phyloP scores from a whole-genome alignment of 805 yeast genomes.

The Nakazawaea ambrosiae region DNA sequence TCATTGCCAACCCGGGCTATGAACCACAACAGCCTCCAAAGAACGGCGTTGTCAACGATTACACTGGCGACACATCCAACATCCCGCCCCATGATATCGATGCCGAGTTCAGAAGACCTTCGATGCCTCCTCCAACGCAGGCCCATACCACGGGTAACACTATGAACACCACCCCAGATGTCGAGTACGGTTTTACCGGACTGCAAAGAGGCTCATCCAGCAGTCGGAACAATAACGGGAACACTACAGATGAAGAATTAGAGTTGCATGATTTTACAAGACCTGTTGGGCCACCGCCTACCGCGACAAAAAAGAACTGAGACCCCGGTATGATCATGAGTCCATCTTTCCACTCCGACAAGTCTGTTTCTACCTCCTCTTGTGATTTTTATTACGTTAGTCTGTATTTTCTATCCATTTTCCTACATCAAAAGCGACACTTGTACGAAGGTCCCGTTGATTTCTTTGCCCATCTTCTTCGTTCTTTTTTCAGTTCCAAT shows the following conservation, averaged over 20 bases:
- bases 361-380: no score
- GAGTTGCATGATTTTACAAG: constrained; percentile 11
- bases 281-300: constrained; percentile 21
- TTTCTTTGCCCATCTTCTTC: no score
- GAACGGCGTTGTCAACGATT: constrained; percentile 1
- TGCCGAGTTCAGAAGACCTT: constrained; percentile 6
- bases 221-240: not conserved
- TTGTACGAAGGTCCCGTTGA: no score
- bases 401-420: no score
- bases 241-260: constrained; percentile 1
- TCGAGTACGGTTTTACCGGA: constrained; percentile 19
- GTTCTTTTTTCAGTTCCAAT: no score
- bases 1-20: constrained; percentile 29
- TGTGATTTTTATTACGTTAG: no score
- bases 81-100: not conserved
- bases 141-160: constrained; percentile 12
- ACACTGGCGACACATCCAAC: constrained; percentile 2
- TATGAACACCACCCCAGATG: constrained; percentile 13
- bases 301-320: constrained; percentile 6
- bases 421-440: no score
- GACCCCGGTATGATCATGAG: no score
- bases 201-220: constrained; percentile 13
- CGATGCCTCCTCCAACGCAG: constrained; percentile 5
- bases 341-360: no score
- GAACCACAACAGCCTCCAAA: constrained; percentile 9